Percentiles rank a stretch among this genome's conserved stretches.
Evolutionary conservation across 352 stramenopile species (phyloP).

Genomic region (Globisporangium iwayamae): DNA sequence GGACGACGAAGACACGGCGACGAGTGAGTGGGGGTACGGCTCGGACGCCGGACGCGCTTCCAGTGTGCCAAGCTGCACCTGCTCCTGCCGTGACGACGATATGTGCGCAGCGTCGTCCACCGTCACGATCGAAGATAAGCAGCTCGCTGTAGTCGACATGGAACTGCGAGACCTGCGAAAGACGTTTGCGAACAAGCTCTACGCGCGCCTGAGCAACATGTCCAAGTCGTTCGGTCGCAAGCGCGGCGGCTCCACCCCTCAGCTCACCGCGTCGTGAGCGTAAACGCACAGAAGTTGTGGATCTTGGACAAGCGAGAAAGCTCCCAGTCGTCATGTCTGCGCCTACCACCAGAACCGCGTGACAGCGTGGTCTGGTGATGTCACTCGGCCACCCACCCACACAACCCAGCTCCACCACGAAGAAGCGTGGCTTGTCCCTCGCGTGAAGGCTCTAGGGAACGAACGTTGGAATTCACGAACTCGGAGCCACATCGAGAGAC

Average conservation of each 20-base stretch:
- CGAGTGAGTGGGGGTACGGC: slow-evolving; percentile 32
- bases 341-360: neutral
- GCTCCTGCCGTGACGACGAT: slow-evolving; percentile 39
- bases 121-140: slow-evolving; percentile 59
- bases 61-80: slow-evolving; percentile 39
- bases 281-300: neutral
- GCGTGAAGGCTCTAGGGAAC: slow-evolving; percentile 3
- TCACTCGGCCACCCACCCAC: neutral
- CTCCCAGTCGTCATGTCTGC: neutral
- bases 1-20: slow-evolving; percentile 32
- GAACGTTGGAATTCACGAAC: slow-evolving; percentile 19
- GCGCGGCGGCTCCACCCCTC: slow-evolving; percentile 12
- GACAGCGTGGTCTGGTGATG: neutral
- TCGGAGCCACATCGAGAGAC: neutral
- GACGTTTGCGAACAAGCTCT: slow-evolving; percentile 59
- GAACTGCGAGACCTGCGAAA: slow-evolving; percentile 62
- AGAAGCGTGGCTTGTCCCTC: neutral
- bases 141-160: slow-evolving; percentile 65
- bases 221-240: slow-evolving; percentile 29
- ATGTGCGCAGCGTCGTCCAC: slow-evolving; percentile 36
- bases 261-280: slow-evolving; percentile 15
- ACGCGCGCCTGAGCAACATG: slow-evolving; percentile 44
- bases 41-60: slow-evolving; percentile 37
- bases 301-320: neutral
- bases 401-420: neutral